Base-by-base conservation (phyloP, 1,284 basidiomycete species). In the Ustilago nuda region DNA sequence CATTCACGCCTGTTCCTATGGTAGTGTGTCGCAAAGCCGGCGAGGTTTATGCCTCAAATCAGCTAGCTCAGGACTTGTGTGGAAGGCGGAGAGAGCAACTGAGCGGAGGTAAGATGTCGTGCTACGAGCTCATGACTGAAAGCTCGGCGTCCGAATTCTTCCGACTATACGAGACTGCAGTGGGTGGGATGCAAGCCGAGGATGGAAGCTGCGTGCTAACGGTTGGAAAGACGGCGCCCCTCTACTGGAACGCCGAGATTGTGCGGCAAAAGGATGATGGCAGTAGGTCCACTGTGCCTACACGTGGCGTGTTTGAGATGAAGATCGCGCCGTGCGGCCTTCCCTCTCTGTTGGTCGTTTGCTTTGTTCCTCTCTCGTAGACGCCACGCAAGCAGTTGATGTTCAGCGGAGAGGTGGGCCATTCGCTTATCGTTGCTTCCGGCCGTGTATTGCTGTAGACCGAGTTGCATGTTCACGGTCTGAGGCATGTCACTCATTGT, bases 41-140 rank as follows among this genome's bases (percentile, higher is more conserved):
- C n/a, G 74, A 77, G 41, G 74, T 77, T 30, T 77, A 73, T 43
- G 63, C 62, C 7, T 72, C 70, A 17, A 77, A 77, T 48, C 59
- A 60, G 57, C 41, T 77, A 23, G 74, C 74, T 32, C 70, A 66
- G 15, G 64, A 69, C 7, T 61, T 77, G 13, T 77, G 61, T 55
- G 60, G 70, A 2, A 35, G 70, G 33, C 54, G 63, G 23, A 27
- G 66, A 12, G 66, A 72, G 2, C 54, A 77, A 54, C 64, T 77
- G 67, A 68, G 61, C 23, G 70, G 65, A 3, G 74, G 74, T 19
- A 64, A 59, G 51, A 37, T 77, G 8, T 66, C 70, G 33, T 69
- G 70, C 52, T 77, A 77, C 55, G 62, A 77, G 63, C 70, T 77
- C 36, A 77, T 77, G 74, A 77, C 74, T n/a, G 74, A 77, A 45